phyloP scores from a whole-genome alignment of 495 filamentous ascomycete genomes.

The Penicillium samsonianum region DNA sequence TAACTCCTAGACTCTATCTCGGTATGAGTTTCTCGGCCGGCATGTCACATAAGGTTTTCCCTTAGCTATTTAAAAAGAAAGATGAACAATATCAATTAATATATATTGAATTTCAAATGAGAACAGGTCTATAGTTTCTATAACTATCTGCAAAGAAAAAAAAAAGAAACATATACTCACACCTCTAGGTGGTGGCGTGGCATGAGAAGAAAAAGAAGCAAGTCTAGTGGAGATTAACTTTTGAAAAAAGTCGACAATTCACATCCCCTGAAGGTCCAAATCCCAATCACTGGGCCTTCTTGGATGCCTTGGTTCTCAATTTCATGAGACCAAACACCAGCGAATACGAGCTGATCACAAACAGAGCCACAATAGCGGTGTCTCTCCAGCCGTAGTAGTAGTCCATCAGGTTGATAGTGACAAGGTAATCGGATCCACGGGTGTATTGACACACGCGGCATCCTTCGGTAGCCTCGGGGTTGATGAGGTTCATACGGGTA shows the following conservation, averaged over 20 bases:
- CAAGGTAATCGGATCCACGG: slow-evolving; percentile 39
- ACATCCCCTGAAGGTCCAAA: neutral
- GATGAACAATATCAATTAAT: neutral
- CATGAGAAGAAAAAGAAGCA: neutral
- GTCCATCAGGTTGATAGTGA: slow-evolving; percentile 36
- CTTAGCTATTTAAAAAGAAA: no score
- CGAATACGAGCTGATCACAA: slow-evolving; percentile 44
- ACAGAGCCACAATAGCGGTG: slow-evolving; percentile 45
- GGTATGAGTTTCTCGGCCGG: neutral
- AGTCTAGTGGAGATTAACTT: neutral
- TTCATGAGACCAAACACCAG: slow-evolving; percentile 53
- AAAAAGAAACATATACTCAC: neutral
- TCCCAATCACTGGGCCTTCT: slow-evolving; percentile 32
- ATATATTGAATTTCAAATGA: neutral
- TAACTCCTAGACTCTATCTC: slow-evolving; percentile 3
- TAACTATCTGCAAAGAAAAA: neutral
- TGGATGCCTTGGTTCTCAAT: slow-evolving; percentile 35
- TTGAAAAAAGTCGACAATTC: neutral
- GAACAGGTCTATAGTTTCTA: neutral
- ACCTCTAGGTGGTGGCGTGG: neutral
- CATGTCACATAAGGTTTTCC: neutral
- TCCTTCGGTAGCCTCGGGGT: slow-evolving; percentile 47
- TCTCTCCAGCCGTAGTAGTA: slow-evolving; percentile 46
- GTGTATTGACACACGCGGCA: slow-evolving; percentile 61
- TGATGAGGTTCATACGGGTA: slow-evolving; percentile 50